Evolutionary conservation across 2,329 filamentous ascomycete species (phyloP).

Genomic region (Scytalidium sp.): DNA sequence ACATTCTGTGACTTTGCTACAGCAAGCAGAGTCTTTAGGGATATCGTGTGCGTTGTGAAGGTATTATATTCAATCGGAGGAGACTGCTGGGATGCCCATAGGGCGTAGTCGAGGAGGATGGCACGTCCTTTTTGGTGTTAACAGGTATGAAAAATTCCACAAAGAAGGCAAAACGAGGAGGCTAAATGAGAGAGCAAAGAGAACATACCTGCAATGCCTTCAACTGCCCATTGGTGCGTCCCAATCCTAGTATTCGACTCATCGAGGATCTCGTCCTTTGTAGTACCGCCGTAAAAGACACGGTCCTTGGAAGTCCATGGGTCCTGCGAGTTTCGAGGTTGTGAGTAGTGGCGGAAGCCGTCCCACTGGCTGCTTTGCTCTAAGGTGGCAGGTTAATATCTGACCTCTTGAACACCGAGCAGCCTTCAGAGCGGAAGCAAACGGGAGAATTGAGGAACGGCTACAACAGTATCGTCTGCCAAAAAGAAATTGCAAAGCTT

Average conservation of each 20-base stretch:
- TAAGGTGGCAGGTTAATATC: slow-evolving; percentile 1
- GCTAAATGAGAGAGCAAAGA: too few relatives aligned
- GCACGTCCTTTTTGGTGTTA: slow-evolving; percentile 38
- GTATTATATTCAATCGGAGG: slow-evolving; percentile 33
- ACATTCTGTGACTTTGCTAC: slow-evolving; percentile 39
- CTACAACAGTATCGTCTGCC: too few relatives aligned
- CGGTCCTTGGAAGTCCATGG: slow-evolving; percentile 27
- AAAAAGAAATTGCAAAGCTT: too few relatives aligned
- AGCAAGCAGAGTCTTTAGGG: slow-evolving; percentile 31
- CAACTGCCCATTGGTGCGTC: slow-evolving; percentile 44
- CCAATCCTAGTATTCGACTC: slow-evolving; percentile 41
- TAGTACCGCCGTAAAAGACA: slow-evolving; percentile 47
- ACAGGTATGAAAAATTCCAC: neutral
- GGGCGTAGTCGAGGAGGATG: slow-evolving; percentile 47
- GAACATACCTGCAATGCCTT: slow-evolving; percentile 39
- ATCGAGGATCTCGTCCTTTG: slow-evolving; percentile 41
- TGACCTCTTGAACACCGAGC: too few relatives aligned
- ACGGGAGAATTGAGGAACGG: too few relatives aligned
- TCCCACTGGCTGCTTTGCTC: slow-evolving; percentile 51
- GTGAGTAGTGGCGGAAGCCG: slow-evolving; percentile 46
- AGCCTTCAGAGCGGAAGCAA: too few relatives aligned
- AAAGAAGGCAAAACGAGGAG: neutral
- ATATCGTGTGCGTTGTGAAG: slow-evolving; percentile 38
- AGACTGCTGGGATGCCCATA: slow-evolving; percentile 32
- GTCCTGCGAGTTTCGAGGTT: slow-evolving; percentile 28